phyloP scores from a whole-genome alignment of 179 eudicot genomes.

The Beta lomatogona region DNA sequence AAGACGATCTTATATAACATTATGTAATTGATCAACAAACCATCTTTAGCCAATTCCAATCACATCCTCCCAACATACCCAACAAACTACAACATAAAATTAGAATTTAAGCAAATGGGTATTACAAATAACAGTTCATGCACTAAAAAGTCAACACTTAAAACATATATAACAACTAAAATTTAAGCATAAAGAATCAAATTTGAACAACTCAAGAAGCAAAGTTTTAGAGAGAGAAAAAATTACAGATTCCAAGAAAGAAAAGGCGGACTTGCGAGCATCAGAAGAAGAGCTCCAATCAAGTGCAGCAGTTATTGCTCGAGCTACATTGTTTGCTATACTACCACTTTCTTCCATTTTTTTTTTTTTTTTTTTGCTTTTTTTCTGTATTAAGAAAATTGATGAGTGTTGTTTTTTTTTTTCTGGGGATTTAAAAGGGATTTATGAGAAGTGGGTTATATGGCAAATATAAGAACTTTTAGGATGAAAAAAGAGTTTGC shows the following conservation, averaged over 20 bases:
- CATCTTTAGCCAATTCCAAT: slow-evolving; percentile 1
- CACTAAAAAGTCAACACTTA: slow-evolving; percentile 11
- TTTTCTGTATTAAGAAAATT: not conserved
- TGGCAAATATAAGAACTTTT: not conserved
- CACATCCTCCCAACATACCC: slow-evolving; percentile 12
- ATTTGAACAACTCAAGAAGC: not conserved
- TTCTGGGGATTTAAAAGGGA: slow-evolving; percentile 1
- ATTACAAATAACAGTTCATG: slow-evolving; percentile 3
- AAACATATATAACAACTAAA: not conserved
- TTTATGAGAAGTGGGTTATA: not conserved
- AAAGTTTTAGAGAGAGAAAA: not conserved
- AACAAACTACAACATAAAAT: not conserved
- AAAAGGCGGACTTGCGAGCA: slow-evolving; percentile 70
- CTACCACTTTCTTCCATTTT: slow-evolving; percentile 54
- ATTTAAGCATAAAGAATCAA: not conserved
- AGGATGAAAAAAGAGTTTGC: not conserved
- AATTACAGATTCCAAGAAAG: slow-evolving; percentile 80
- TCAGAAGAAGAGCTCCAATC: slow-evolving; percentile 84
- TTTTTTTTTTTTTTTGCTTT: not conserved
- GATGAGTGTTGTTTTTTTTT: not conserved
- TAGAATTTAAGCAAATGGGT: not conserved
- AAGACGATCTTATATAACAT: too few relatives aligned
- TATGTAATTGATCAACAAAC: not conserved
- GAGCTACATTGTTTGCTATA: slow-evolving; percentile 66
- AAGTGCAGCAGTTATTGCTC: slow-evolving; percentile 76